Percentiles rank a stretch among this genome's conserved stretches.
phyloP scores from a whole-genome alignment of 177 flowering plant genomes.

The Vitis hybrid region DNA sequence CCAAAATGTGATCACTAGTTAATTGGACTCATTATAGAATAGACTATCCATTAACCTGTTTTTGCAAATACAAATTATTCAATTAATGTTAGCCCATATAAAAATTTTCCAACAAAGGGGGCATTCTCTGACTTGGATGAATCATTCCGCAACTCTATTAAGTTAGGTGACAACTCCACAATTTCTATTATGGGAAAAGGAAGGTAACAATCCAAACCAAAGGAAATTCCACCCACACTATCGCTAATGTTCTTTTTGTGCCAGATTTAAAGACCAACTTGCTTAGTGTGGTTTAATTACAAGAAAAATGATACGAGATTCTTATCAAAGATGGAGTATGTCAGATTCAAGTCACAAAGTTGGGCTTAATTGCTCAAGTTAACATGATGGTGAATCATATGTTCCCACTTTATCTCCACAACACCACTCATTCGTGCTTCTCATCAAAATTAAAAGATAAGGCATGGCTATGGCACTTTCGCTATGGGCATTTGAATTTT shows the following conservation, averaged over 20 bases:
- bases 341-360: not conserved
- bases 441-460: too few relatives aligned
- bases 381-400: too few relatives aligned
- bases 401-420: too few relatives aligned
- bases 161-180: constrained; percentile 3
- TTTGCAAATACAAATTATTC: too few relatives aligned
- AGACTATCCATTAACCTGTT: too few relatives aligned
- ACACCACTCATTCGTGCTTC: too few relatives aligned
- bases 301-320: constrained; percentile 8
- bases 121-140: too few relatives aligned
- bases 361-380: too few relatives aligned
- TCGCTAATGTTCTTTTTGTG: constrained; percentile 5
- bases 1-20: too few relatives aligned
- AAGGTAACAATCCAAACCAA: not conserved
- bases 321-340: constrained; percentile 3
- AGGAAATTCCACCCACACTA: not conserved
- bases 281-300: not conserved
- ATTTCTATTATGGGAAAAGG: constrained; percentile 7
- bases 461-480: not conserved
- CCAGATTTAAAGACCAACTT: constrained; percentile 6
- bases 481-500: not conserved
- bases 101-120: too few relatives aligned
- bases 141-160: not conserved
- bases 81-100: too few relatives aligned
- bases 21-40: too few relatives aligned